A percentile compares a stretch with the other conserved stretches of the same genome.
These are phyloP conservation scores for Narthecium ossifragum DNA, from an alignment of 106 monocot genomes.

Conservation along the genomic window DNA sequence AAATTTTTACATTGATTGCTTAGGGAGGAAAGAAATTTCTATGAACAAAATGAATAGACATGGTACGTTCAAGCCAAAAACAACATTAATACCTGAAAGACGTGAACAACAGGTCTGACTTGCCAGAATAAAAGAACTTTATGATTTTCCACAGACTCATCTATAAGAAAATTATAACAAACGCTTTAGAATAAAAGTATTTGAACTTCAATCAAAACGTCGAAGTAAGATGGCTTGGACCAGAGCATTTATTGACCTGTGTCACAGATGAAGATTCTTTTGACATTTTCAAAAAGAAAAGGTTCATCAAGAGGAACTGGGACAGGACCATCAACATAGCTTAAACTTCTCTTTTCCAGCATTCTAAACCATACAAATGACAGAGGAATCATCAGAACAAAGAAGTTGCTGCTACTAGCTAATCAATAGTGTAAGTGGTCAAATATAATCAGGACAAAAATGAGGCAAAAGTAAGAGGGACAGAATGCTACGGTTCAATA, in stretches of 20 bases:
- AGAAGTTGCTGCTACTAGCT: too few species aligned
- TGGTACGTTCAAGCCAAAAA: too few species aligned
- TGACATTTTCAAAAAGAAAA: slow-evolving; percentile 79
- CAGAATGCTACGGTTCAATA: not conserved
- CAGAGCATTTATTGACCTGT: slow-evolving; percentile 41
- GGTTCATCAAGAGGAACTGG: slow-evolving; percentile 70
- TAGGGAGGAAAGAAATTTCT: too few species aligned
- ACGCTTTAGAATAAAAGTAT: slow-evolving; percentile 6
- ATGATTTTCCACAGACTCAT: slow-evolving; percentile 71
- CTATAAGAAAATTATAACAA: slow-evolving; percentile 27
- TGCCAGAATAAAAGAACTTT: slow-evolving; percentile 96
- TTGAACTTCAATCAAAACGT: not conserved
- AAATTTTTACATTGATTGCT: too few species aligned
- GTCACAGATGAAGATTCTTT: slow-evolving; percentile 72
- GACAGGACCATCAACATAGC: slow-evolving; percentile 85
- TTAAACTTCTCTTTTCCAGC: slow-evolving; percentile 89
- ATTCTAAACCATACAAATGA: slow-evolving; percentile 40
- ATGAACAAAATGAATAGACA: too few species aligned
- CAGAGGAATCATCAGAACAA: not conserved
- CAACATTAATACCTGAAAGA: slow-evolving; percentile 64
- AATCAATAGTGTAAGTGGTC: not conserved
- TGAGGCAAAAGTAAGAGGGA: not conserved
- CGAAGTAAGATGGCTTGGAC: not conserved
- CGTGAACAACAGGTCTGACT: slow-evolving; percentile 93
- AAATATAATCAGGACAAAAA: not conserved